Evolutionary conservation across 306 rosid species (phyloP).

Genomic region (Astragalus membranaceus): DNA sequence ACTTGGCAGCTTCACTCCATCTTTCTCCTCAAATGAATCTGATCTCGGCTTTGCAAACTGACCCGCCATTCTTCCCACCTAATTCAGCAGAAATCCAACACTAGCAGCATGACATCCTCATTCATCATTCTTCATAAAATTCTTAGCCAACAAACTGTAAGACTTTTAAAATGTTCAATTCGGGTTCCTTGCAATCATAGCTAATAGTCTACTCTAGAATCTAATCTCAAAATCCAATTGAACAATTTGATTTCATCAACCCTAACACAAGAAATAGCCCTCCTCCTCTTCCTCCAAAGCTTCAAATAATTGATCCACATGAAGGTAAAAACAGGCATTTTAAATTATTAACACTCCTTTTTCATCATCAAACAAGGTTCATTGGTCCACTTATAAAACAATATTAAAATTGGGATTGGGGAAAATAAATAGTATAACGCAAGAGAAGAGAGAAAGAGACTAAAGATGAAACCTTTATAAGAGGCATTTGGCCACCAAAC

Average conservation of each 20-base stretch:
- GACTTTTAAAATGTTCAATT: background rate
- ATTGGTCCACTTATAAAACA: background rate
- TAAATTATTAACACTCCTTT: too few species aligned
- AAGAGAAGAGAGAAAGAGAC: too few species aligned
- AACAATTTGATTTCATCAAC: background rate
- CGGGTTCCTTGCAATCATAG: background rate
- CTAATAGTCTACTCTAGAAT: background rate
- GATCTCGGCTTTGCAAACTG: conserved; percentile 47
- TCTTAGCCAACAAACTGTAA: background rate
- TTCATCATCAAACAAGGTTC: too few species aligned
- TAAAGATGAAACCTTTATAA: conserved; percentile 29
- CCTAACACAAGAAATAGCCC: background rate
- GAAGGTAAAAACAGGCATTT: background rate
- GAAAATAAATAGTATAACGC: background rate
- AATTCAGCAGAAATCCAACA: conserved; percentile 14
- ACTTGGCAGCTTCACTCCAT: conserved; percentile 46
- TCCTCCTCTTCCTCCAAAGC: background rate
- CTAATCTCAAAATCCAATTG: background rate
- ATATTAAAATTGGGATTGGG: background rate
- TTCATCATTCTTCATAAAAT: conserved; percentile 2
- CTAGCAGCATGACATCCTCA: conserved; percentile 1
- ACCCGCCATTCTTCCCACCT: conserved; percentile 49
- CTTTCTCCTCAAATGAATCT: conserved; percentile 37
- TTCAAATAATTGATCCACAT: background rate
- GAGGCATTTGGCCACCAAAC: conserved; percentile 52